These are phyloP conservation scores for Boletus pseudopeckii DNA, from an alignment of 768 basidiomycete species.

Conservation along the genomic window DNA sequence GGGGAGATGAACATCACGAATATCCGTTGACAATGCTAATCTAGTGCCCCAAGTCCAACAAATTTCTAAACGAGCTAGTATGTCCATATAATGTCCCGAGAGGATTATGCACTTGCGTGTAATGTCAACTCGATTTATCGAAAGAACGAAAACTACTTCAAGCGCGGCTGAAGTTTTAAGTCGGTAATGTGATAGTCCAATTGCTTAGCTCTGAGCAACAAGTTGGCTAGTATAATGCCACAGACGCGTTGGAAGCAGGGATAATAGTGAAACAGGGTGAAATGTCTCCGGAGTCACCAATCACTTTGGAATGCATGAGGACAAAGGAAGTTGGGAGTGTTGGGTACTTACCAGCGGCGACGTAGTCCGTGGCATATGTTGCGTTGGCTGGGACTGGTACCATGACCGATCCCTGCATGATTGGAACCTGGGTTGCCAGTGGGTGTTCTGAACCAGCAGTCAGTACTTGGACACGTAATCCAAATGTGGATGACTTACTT, in stretches of 20 bases:
- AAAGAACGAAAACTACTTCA: slow-evolving; percentile 3
- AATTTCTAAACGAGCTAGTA: background rate
- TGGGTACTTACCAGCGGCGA: slow-evolving; percentile 55
- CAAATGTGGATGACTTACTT: slow-evolving; percentile 33
- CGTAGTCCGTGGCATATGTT: slow-evolving; percentile 44
- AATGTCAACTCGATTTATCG: background rate
- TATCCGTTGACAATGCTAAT: background rate
- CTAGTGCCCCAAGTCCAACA: background rate
- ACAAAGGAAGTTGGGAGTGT: background rate
- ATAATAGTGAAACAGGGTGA: slow-evolving; percentile 58
- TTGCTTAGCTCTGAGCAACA: background rate
- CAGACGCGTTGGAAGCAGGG: background rate
- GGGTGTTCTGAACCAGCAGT: slow-evolving; percentile 44
- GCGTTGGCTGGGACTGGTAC: slow-evolving; percentile 52
- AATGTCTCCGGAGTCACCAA: slow-evolving; percentile 65
- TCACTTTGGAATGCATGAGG: slow-evolving; percentile 38
- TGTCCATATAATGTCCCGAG: slow-evolving; percentile 7
- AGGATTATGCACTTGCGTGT: background rate
- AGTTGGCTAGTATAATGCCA: background rate
- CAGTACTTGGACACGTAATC: background rate
- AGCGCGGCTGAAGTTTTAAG: background rate
- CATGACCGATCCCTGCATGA: slow-evolving; percentile 46
- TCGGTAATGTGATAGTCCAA: background rate
- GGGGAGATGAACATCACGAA: background rate
- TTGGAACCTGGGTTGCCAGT: slow-evolving; percentile 52